A percentile compares a stretch with the other conserved stretches of the same genome.
These are phyloP conservation scores for Pseudogymnoascus sp. DNA, from an alignment of 2,329 filamentous ascomycete genomes.

Conservation along the genomic window DNA sequence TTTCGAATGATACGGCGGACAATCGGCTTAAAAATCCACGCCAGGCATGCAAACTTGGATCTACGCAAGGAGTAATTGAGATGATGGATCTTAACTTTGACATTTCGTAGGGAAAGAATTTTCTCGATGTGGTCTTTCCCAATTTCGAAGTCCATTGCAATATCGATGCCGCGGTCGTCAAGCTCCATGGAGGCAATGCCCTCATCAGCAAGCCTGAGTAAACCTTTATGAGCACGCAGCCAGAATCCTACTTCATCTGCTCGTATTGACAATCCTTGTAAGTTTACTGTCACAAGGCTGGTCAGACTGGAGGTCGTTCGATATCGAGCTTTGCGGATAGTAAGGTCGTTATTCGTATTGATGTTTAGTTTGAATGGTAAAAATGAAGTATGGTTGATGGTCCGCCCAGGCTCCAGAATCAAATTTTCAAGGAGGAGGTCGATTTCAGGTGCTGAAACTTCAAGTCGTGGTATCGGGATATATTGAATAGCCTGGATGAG, in stretches of 20 bases:
- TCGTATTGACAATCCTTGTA: slow-evolving; percentile 74
- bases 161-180: slow-evolving; percentile 78
- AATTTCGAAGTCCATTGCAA: slow-evolving; percentile 77
- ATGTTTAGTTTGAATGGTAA: slow-evolving; percentile 75
- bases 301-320: slow-evolving; percentile 56
- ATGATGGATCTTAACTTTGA: slow-evolving; percentile 77
- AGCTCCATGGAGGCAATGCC: slow-evolving; percentile 80
- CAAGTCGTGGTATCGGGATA: slow-evolving; percentile 82
- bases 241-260: slow-evolving; percentile 88
- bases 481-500: slow-evolving; percentile 72
- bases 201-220: slow-evolving; percentile 68
- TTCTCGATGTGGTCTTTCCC: slow-evolving; percentile 69
- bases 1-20: slow-evolving; percentile 72
- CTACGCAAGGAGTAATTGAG: slow-evolving; percentile 68
- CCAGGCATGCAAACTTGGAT: slow-evolving; percentile 67
- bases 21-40: slow-evolving; percentile 77
- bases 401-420: slow-evolving; percentile 77
- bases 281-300: slow-evolving; percentile 65
- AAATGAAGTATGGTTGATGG: slow-evolving; percentile 80
- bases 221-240: slow-evolving; percentile 66
- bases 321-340: slow-evolving; percentile 70
- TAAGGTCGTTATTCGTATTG: slow-evolving; percentile 76
- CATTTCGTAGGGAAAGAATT: slow-evolving; percentile 66
- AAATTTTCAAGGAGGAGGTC: slow-evolving; percentile 86
- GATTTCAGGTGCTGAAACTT: slow-evolving; percentile 72